Percentiles rank a stretch among this genome's conserved stretches.
phyloP scores from a whole-genome alignment of 2,329 filamentous ascomycete species.

The Penicillium sp. region DNA sequence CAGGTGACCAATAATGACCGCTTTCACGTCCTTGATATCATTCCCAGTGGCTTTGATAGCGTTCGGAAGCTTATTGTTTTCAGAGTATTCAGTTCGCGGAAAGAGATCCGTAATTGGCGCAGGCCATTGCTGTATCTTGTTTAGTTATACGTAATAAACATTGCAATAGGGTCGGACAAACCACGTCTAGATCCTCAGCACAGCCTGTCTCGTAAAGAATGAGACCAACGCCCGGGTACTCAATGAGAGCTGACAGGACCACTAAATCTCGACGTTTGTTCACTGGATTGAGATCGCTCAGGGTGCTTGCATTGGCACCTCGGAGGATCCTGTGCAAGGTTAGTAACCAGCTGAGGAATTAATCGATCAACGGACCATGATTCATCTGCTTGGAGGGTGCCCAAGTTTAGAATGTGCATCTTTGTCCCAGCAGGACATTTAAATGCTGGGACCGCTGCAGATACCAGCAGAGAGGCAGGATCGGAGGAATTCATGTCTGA shows the following conservation, averaged over 20 bases:
- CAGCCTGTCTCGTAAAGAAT: constrained; percentile 50
- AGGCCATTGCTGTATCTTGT: constrained; percentile 32
- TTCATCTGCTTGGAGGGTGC: constrained; percentile 48
- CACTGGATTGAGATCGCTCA: constrained; percentile 37
- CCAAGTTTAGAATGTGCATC: constrained; percentile 48
- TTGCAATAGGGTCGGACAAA: constrained; percentile 17
- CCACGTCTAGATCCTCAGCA: constrained; percentile 42
- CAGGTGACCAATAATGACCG: constrained; percentile 48
- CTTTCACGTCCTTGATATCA: constrained; percentile 48
- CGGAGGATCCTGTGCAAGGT: constrained; percentile 33
- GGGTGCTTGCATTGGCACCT: constrained; percentile 41
- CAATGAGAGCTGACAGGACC: constrained; percentile 45
- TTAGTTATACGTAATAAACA: background rate
- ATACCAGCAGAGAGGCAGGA: background rate
- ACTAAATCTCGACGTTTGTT: constrained; percentile 45
- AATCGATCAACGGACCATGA: constrained; percentile 29
- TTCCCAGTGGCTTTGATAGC: constrained; percentile 42
- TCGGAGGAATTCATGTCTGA: background rate
- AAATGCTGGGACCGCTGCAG: constrained; percentile 14
- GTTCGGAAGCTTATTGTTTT: constrained; percentile 34
- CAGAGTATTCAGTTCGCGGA: constrained; percentile 34
- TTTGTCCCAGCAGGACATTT: constrained; percentile 41
- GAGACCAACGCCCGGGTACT: constrained; percentile 45
- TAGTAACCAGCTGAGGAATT: no score
- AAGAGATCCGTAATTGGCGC: constrained; percentile 41